Base-by-base conservation (phyloP, 768 basidiomycete species). In the Kwoniella sp. region DNA sequence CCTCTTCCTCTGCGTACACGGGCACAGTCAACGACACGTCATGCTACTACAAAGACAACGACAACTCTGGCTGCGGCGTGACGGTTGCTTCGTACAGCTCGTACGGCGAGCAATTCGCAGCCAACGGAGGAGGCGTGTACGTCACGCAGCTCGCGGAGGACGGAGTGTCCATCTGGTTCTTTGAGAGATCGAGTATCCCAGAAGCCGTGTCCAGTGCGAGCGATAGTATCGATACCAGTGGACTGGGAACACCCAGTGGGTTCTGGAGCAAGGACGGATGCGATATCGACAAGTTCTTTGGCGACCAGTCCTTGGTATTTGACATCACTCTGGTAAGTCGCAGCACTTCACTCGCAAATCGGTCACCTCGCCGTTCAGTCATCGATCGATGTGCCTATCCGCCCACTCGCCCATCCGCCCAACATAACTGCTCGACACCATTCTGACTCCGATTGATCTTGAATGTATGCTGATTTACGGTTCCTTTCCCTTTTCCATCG, bases 21-120 rank as follows among this genome's bases (percentile, higher is more conserved):
- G 76, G 76, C 7, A 72, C 67, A 20, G 76, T 52, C 71, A 84
- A 74, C 81, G 79, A 67, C 69, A 79, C 68, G 1, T 67, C 85
- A 22, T 85, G 84, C 73, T 73, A 80, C 4, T 84, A 85, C 4
- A 86, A 87, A 67, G 77, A 63, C 30, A 78, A 81, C 66, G 47
- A 53, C 45, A 76, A 90, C 67, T 78, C 86, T 47, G 90, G 91
- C 2, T 92, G 91, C 72, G 82, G 86, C 31, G 84, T 87, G n/a
- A 81, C 82, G 20, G 86, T 88, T 69, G 84, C 86, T 0, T 84
- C 82, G 28, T 73, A 85, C 1, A 79, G 80, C 2, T 87, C 86
- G 15, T 91, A 87, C 65, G 90, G 90, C n/a, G 82, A 84, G 15
- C 86, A 81, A 2, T 92, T 92, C 73, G 88, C 88, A 1, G 80